phyloP scores from a whole-genome alignment of 306 rosid genomes.

The barrel medic (Medicago truncatula) region MtrunA17r5.0-ANR NC_053048.1:6987001-6987500 shows the following conservation, averaged over 20 bases:
- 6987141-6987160: constrained; percentile 73
- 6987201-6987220: not conserved
- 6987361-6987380: constrained; percentile 68
- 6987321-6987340: constrained; percentile 76
- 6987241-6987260: not conserved
- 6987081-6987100: constrained; percentile 26
- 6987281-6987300: constrained; percentile 71
- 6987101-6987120: constrained; percentile 65
- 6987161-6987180: constrained; percentile 67
- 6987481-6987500: too few species aligned
- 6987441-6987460: constrained; percentile 81
- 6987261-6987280: constrained; percentile 25
- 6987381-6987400: constrained; percentile 77
- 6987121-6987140: constrained; percentile 86
- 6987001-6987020: constrained; percentile 77
- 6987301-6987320: constrained; percentile 80
- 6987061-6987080: not conserved
- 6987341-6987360: constrained; percentile 86
- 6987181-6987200: constrained; percentile 46
- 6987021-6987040: constrained; percentile 53
- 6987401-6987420: constrained; percentile 78
- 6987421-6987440: constrained; percentile 73
- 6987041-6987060: not conserved
- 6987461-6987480: constrained; percentile 51
- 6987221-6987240: constrained; percentile 22